A percentile compares a stretch with the other conserved stretches of the same genome.
phyloP scores from a whole-genome alignment of 2,329 filamentous ascomycete species.

The Leptographium wingfieldii region DNA sequence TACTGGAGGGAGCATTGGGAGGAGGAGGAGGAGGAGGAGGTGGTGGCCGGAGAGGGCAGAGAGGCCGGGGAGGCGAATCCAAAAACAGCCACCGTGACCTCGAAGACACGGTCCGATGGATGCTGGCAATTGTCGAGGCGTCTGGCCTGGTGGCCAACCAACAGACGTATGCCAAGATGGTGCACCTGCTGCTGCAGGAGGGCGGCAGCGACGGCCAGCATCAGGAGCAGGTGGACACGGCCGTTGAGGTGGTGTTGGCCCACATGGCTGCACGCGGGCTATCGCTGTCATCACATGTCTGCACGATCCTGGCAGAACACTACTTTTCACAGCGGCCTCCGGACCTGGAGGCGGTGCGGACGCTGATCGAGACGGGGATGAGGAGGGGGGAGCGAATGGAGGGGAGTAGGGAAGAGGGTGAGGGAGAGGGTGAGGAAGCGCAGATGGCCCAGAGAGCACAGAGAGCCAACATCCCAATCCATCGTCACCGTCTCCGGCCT shows the following conservation, averaged over 20 bases:
- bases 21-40: constrained; percentile 26
- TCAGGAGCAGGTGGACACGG: constrained; percentile 22
- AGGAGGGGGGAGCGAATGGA: background rate
- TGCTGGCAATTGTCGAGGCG: constrained; percentile 45
- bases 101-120: constrained; percentile 26
- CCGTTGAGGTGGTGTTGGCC: constrained; percentile 47
- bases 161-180: constrained; percentile 56
- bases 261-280: constrained; percentile 46
- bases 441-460: too few relatives aligned
- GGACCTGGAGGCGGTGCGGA: constrained; percentile 45
- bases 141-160: constrained; percentile 46
- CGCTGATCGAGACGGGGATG: constrained; percentile 41
- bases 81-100: background rate
- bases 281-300: constrained; percentile 50
- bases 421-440: too few relatives aligned
- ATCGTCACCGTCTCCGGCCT: background rate
- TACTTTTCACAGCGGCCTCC: constrained; percentile 49
- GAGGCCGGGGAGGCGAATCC: background rate
- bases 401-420: background rate
- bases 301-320: constrained; percentile 59
- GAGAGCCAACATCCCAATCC: background rate
- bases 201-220: constrained; percentile 14
- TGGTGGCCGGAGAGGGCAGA: constrained; percentile 19
- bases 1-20: constrained; percentile 47
- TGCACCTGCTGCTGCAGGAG: constrained; percentile 47